Evolutionary conservation across 140 eudicot species (phyloP).

Genomic region (Bidens hawaiensis): DNA sequence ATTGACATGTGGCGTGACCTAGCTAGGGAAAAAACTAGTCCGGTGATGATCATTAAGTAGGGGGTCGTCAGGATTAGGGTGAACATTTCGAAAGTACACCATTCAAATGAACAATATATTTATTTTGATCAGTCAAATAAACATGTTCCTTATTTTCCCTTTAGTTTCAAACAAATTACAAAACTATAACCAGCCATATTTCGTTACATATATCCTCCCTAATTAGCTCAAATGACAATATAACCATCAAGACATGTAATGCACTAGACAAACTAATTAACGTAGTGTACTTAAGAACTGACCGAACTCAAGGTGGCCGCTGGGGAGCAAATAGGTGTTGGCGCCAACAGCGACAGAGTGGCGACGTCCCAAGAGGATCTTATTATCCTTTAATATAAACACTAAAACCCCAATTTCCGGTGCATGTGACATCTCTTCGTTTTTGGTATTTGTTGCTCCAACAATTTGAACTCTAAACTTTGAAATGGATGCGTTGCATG

Average conservation of each 20-base stretch:
- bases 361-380: conserved; percentile 73
- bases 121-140: no score
- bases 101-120: no score
- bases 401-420: conserved; percentile 57
- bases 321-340: conserved; percentile 65
- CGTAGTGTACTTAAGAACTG: not conserved
- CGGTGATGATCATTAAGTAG: no score
- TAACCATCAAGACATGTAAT: not conserved
- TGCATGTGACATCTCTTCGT: conserved; percentile 16
- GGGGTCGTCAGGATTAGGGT: no score
- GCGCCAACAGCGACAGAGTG: conserved; percentile 47
- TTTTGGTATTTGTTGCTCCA: not conserved
- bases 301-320: conserved; percentile 92
- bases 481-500: not conserved
- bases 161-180: no score
- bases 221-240: not conserved
- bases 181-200: no score
- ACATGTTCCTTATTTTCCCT: no score
- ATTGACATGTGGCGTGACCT: no score
- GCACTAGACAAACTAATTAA: not conserved
- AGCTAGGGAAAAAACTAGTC: no score
- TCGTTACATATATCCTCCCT: not conserved
- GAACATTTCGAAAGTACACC: no score
- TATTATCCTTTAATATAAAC: conserved; percentile 52
- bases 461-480: not conserved